Evolutionary conservation across 208 protist species (phyloP).

Genomic region (Naegleria lovaniensis): DNA sequence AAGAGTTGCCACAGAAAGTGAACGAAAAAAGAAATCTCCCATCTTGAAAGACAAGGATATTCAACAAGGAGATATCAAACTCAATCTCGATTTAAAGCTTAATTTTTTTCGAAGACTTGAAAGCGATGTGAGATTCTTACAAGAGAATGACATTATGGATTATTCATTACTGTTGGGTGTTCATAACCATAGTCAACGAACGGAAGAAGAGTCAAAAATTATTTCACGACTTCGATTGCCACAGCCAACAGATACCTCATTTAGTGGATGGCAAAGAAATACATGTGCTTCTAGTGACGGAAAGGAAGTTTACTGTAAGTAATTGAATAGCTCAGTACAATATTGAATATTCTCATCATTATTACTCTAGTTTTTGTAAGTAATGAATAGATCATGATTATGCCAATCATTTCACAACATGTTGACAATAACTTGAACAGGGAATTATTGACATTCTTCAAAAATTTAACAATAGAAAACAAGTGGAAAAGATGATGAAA

Average conservation of each 20-base stretch:
- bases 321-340: slow-evolving; percentile 69
- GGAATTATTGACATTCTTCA: slow-evolving; percentile 88
- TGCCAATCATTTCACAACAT: too few species aligned
- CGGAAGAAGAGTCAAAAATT: neutral
- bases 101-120: slow-evolving; percentile 73
- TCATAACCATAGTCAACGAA: slow-evolving; percentile 39
- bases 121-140: slow-evolving; percentile 74
- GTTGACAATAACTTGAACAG: too few species aligned
- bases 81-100: slow-evolving; percentile 54
- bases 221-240: neutral
- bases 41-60: slow-evolving; percentile 84
- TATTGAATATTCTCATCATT: slow-evolving; percentile 51
- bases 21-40: slow-evolving; percentile 67
- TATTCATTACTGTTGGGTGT: slow-evolving; percentile 83
- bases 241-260: neutral
- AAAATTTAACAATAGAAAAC: slow-evolving; percentile 71
- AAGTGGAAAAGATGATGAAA: slow-evolving; percentile 65
- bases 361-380: slow-evolving; percentile 11
- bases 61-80: slow-evolving; percentile 63
- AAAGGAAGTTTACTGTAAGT: slow-evolving; percentile 44
- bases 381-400: too few species aligned
- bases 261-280: neutral
- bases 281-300: neutral
- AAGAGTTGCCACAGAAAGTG: slow-evolving; percentile 63
- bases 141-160: slow-evolving; percentile 76